A percentile compares a stretch with the other conserved stretches of the same genome.
Conservation (phyloP, 495 filamentous ascomycete species). For the Podospora fimiseda region DNA sequence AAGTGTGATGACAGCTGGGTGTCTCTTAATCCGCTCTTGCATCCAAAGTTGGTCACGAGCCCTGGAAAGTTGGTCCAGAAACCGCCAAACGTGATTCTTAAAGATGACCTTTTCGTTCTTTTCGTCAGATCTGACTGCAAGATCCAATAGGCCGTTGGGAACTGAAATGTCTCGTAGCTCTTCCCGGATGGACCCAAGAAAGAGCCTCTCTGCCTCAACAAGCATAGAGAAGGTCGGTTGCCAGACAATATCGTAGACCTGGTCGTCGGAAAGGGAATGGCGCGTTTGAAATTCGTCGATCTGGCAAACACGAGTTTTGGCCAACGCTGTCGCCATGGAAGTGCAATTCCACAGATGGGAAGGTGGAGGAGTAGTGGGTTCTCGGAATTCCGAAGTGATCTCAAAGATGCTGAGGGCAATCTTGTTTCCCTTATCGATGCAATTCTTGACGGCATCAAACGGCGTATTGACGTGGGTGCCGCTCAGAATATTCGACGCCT, state of each 20-base stretch:
- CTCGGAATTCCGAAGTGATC: not conserved
- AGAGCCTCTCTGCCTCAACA: slow-evolving; percentile 14
- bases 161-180: no score
- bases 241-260: slow-evolving; percentile 17
- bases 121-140: not conserved
- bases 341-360: not conserved
- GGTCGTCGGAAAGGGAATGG: slow-evolving; percentile 7
- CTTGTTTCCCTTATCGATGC: not conserved
- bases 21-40: slow-evolving; percentile 7
- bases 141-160: not conserved
- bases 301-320: slow-evolving; percentile 5
- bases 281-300: slow-evolving; percentile 7
- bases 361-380: not conserved
- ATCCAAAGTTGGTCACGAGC: slow-evolving; percentile 20
- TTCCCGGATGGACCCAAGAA: slow-evolving; percentile 2
- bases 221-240: slow-evolving; percentile 18
- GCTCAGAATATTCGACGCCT: not conserved
- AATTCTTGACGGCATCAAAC: not conserved
- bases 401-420: not conserved
- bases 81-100: slow-evolving; percentile 6
- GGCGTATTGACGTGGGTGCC: not conserved
- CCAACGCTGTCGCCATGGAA: slow-evolving; percentile 5
- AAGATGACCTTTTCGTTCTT: not conserved
- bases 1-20: slow-evolving; percentile 1
- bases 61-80: slow-evolving; percentile 19